Base-by-base conservation (phyloP, 352 stramenopile species). In the Blastocystis sp. region DNA sequence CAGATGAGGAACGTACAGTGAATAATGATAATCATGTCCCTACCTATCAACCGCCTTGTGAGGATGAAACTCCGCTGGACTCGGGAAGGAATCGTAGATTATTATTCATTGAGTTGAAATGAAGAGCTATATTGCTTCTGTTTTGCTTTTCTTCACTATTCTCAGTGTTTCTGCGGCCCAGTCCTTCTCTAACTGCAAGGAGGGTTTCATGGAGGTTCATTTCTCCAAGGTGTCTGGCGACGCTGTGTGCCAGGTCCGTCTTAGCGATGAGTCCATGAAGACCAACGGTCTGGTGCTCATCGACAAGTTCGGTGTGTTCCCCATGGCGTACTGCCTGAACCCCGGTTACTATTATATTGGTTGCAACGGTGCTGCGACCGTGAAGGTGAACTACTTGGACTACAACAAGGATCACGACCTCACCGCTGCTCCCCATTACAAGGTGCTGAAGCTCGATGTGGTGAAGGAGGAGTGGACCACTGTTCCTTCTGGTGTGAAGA, bases 401-500 rank as follows among this genome's bases (percentile, higher is more conserved):
- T 61, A 41, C 37, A 62, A 80, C 39, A 60, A 61, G 45, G 31
- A 60, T 9, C 39, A 80, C 26, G 35, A 80, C 62, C 69, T 80
- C 6, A 62, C 69, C 35, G 10, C 21, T 9, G 37, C 96, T 91
- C 94, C 96, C 90, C 98, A 99, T 95, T 98, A 97, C 93, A 99
- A 99, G 93, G 95, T 96, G 77, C 93, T 99, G 65, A 96, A 94
- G 90, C 98, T 97, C 93, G 93, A 97, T 90, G 95, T 94, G 74
- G 96, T 94, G 74, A 96, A 98, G 93, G 95, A 98, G 82, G 97
- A 97, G 92, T 93, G 99, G 88, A 98, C 97, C 62, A 95, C 95
- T 13, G 95, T 95, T 76, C 94, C 95, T 91, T 94, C 94, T 80
- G 94, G 94, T 67, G 95, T 97, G 91, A 92, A 96, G 50, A 92